Evolutionary conservation across 2,329 filamentous ascomycete species (phyloP), one percentile per base, ranked within the genome.

Genomic region (Xylaria polymorpha): DNA sequence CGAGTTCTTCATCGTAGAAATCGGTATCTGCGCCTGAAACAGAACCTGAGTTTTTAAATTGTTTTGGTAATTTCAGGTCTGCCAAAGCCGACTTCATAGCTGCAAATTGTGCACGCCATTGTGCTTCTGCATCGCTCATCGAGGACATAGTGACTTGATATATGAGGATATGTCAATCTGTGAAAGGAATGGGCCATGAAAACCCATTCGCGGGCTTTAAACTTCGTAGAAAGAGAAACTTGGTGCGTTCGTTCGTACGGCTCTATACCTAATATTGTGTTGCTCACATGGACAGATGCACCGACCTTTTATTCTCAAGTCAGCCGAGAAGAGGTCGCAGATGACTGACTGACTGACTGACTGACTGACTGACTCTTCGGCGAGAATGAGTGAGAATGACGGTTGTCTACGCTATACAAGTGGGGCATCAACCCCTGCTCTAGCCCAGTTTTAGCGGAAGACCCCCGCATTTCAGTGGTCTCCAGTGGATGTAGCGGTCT

Each of bases 71-170:
- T 64, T 87, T 85, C 61, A 98, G 84, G 25, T 91, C 88, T 50
- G 92, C 92, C 67, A 98, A 89, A 51, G 94, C 94, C 69, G 91
- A 87, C 77, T 91, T 91, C 96, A 99, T 98, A 39, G 92, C 89
- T 35, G 89, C 87, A 74, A 97, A 88, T 79, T 98, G 94, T 68
- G 90, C 87, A 73, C 95, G 90, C 96, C 96, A 98, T 87, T 92
- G 87, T 25, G 82, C 79, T 74, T 86, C 85, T 63, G 84, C 84
- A 39, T 80, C 80, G 67, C 74, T 77, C 72, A 76, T 74, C 9
- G 68, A 67, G 37, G 71, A 66, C 74, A 76, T 77, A 39, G 59
- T 70, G 50, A 14, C n/a, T 57, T 37, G 22, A 56, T 59, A 46
- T 44, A 37, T 15, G 43, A 43, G 35, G 10, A 18, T 43, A 15